These are phyloP conservation scores for Tulasnella sp. DNA, from an alignment of 768 basidiomycete species.

Conservation along the genomic window DNA sequence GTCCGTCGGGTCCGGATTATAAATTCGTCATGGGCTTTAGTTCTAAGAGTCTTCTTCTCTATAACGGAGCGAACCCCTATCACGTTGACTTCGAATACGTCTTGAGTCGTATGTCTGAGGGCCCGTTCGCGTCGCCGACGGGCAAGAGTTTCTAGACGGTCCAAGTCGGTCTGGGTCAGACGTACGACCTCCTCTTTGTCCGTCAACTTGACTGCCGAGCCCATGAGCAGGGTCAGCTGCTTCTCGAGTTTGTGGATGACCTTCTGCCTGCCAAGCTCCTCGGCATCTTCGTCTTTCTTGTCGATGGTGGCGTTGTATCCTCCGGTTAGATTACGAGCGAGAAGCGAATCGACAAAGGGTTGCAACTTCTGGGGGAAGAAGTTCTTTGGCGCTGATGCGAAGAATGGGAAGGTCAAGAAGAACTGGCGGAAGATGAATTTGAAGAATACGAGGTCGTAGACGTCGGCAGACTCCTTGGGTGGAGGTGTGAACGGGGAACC, in stretches of 20 bases:
- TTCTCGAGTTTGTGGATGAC: constrained; percentile 74
- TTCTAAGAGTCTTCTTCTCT: constrained; percentile 79
- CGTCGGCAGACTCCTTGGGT: constrained; percentile 41
- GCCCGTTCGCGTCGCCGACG: constrained; percentile 44
- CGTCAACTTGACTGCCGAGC: constrained; percentile 69
- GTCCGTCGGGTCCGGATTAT: constrained; percentile 80
- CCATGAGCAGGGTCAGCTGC: constrained; percentile 72
- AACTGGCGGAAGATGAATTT: constrained; percentile 88
- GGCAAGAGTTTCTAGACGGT: constrained; percentile 65
- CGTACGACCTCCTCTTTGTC: constrained; percentile 87
- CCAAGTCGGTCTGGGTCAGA: constrained; percentile 75
- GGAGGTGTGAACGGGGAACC: constrained; percentile 79
- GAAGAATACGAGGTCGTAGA: constrained; percentile 76
- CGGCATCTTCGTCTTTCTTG: constrained; percentile 40
- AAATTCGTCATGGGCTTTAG: constrained; percentile 89
- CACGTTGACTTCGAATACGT: constrained; percentile 83
- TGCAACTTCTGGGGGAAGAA: constrained; percentile 95
- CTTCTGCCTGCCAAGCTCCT: constrained; percentile 55
- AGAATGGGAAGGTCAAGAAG: constrained; percentile 90
- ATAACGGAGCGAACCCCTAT: constrained; percentile 76
- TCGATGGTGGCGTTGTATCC: constrained; percentile 19
- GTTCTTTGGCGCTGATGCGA: constrained; percentile 75
- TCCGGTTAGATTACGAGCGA: constrained; percentile 65
- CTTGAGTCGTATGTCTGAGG: constrained; percentile 39
- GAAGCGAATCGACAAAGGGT: constrained; percentile 77